A percentile compares a stretch with the other conserved stretches of the same genome.
Conservation (phyloP, 2,329 filamentous ascomycete genomes). For the Eurotiales sp. region DNA sequence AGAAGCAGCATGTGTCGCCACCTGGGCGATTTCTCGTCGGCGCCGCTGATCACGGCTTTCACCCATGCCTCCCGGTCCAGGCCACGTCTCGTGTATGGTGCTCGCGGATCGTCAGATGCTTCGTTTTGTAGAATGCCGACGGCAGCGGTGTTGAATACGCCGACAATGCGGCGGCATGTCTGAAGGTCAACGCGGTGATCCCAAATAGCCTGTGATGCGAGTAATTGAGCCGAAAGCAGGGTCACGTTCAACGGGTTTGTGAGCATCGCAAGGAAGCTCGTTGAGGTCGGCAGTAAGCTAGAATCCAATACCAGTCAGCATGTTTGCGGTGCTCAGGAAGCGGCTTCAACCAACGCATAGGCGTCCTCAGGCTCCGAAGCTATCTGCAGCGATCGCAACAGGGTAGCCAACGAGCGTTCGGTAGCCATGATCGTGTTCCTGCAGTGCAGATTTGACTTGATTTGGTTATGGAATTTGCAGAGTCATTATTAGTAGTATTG, state of each 20-base stretch:
- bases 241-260: constrained; percentile 61
- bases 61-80: constrained; percentile 56
- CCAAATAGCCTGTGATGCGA: constrained; percentile 59
- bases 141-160: constrained; percentile 60
- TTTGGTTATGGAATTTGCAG: no score
- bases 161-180: constrained; percentile 54
- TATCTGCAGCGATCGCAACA: constrained; percentile 58
- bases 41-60: constrained; percentile 55
- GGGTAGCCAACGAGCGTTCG: constrained; percentile 57
- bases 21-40: constrained; percentile 60
- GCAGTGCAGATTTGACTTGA: not conserved
- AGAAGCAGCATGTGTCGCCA: constrained; percentile 85
- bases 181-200: constrained; percentile 51
- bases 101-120: constrained; percentile 30
- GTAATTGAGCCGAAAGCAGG: constrained; percentile 56
- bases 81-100: constrained; percentile 43
- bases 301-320: constrained; percentile 16
- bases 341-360: constrained; percentile 44
- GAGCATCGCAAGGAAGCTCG: constrained; percentile 46
- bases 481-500: no score
- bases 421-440: constrained; percentile 49
- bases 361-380: constrained; percentile 58
- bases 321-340: constrained; percentile 13
- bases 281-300: constrained; percentile 53
- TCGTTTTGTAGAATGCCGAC: constrained; percentile 52